Conservation (phyloP, 192 early-diverging fungal genomes). For the Linnemannia exigua region DNA sequence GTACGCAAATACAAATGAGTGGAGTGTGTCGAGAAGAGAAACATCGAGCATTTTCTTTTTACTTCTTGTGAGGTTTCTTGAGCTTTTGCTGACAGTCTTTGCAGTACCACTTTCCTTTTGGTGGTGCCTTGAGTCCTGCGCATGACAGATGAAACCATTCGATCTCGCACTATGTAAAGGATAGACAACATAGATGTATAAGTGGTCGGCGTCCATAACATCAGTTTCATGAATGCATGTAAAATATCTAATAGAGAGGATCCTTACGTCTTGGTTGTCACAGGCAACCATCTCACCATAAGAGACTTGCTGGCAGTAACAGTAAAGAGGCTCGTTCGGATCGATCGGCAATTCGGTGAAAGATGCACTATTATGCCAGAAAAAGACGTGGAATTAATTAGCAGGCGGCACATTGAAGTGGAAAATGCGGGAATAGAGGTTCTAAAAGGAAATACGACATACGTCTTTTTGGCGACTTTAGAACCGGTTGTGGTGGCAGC, state of each 20-base stretch:
- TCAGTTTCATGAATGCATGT: no score
- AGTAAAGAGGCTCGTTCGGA: slow-evolving; percentile 97
- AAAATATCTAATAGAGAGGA: neutral
- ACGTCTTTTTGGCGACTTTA: slow-evolving; percentile 50
- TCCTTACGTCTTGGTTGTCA: slow-evolving; percentile 87
- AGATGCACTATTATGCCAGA: slow-evolving; percentile 16
- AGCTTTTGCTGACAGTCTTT: slow-evolving; percentile 78
- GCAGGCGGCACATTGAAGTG: no score
- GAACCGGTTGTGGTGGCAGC: slow-evolving; percentile 13
- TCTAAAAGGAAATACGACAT: neutral
- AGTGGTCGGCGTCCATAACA: no score
- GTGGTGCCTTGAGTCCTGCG: slow-evolving; percentile 88
- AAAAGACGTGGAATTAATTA: neutral
- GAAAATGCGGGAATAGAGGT: neutral
- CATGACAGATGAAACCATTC: slow-evolving; percentile 99
- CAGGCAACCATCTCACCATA: slow-evolving; percentile 99
- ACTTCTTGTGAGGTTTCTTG: slow-evolving; percentile 67
- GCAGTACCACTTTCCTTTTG: slow-evolving; percentile 98
- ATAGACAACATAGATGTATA: neutral
- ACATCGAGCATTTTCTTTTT: neutral
- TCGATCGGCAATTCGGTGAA: slow-evolving; percentile 85
- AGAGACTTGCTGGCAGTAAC: slow-evolving; percentile 95
- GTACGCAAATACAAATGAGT: neutral
- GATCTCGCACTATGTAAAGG: slow-evolving; percentile 77
- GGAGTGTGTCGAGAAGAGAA: neutral